These are phyloP conservation scores for Oxalis stricta DNA, from an alignment of 441 rosid species.

Conservation along the genomic window DNA sequence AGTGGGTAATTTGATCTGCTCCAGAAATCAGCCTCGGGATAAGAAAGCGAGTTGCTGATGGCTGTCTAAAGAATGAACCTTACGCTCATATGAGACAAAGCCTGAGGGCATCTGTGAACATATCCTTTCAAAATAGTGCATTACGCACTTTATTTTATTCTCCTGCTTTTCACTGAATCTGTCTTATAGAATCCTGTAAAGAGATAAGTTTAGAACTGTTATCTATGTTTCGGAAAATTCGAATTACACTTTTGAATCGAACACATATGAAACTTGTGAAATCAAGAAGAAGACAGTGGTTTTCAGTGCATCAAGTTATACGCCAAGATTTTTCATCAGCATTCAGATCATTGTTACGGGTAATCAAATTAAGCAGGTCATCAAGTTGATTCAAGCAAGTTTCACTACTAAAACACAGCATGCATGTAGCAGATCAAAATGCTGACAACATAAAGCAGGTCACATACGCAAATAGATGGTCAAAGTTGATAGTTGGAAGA, in stretches of 20 bases:
- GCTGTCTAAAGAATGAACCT: conserved; percentile 42
- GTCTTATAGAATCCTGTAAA: conserved; percentile 54
- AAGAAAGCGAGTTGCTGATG: conserved; percentile 16
- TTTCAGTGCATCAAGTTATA: not conserved
- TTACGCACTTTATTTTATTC: conserved; percentile 59
- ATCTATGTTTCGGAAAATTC: not conserved
- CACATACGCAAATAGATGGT: conserved; percentile 70
- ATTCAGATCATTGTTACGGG: no score
- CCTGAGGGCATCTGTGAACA: conserved; percentile 47
- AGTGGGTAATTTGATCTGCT: conserved; percentile 40
- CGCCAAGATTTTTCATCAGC: no score
- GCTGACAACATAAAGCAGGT: conserved; percentile 15
- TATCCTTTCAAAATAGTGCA: conserved; percentile 74
- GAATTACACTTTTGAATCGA: not conserved
- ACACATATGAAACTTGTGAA: not conserved
- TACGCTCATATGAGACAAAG: conserved; percentile 69
- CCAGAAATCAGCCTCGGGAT: conserved; percentile 58
- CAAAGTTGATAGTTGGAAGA: conserved; percentile 77
- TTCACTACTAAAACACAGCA: not conserved
- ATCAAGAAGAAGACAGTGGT: not conserved
- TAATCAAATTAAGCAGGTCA: not conserved
- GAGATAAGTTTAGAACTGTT: conserved; percentile 6
- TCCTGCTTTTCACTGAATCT: conserved; percentile 50
- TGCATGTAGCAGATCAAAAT: not conserved
- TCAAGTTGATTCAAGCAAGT: no score